phyloP scores from a whole-genome alignment of 345 rosid species.

The Hevea brasiliensis region DNA sequence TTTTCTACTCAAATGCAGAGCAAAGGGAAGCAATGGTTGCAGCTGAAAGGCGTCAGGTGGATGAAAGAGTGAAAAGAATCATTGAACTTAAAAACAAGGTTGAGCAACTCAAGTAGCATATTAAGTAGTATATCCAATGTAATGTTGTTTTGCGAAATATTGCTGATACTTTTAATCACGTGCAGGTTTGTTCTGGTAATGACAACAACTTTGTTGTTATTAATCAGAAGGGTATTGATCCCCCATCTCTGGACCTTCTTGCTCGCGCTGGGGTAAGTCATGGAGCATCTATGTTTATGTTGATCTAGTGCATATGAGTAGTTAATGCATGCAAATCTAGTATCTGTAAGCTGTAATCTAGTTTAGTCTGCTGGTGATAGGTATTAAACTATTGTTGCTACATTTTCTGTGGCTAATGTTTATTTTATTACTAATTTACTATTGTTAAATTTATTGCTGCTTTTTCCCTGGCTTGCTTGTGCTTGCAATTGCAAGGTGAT shows the following conservation, averaged over 20 bases:
- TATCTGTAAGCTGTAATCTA: not conserved
- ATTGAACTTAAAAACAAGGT: constrained; percentile 92
- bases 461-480: not conserved
- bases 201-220: constrained; percentile 79
- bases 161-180: constrained; percentile 15
- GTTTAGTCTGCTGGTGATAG: not conserved
- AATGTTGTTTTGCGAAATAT: constrained; percentile 1
- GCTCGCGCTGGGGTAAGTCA: constrained; percentile 92
- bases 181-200: constrained; percentile 85
- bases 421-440: too few relatives aligned
- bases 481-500: not conserved
- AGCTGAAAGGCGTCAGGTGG: constrained; percentile 89
- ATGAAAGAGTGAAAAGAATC: constrained; percentile 79
- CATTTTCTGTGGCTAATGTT: not conserved
- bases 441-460: too few relatives aligned
- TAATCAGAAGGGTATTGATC: constrained; percentile 98
- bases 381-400: not conserved
- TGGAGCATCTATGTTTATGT: not conserved
- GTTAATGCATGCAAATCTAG: not conserved
- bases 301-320: not conserved
- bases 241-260: constrained; percentile 92
- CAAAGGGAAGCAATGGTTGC: constrained; percentile 98
- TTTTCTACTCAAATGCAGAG: constrained; percentile 97
- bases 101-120: constrained; percentile 5
- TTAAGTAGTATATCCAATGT: not conserved